These are phyloP conservation scores for Ulvella scutata DNA, from an alignment of 139 green algal species.

Conservation along the genomic window DNA sequence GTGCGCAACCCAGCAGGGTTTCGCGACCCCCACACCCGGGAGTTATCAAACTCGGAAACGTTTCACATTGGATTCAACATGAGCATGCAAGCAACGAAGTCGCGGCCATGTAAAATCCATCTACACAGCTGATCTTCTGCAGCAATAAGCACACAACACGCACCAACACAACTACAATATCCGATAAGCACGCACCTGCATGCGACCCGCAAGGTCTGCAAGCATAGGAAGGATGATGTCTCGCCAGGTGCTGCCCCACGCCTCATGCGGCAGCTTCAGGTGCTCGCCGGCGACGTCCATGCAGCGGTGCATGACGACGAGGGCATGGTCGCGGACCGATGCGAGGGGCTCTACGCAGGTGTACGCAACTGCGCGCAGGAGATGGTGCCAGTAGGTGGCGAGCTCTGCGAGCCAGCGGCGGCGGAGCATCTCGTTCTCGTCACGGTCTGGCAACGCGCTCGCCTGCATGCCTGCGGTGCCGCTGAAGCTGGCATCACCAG, in stretches of 20 bases:
- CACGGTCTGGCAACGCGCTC: background rate
- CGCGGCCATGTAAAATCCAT: too few relatives aligned
- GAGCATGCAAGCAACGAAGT: too few relatives aligned
- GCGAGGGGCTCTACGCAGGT: background rate
- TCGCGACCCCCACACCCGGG: too few relatives aligned
- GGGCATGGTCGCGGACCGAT: background rate
- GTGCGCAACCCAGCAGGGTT: too few relatives aligned
- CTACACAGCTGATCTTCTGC: too few relatives aligned
- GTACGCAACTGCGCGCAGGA: background rate
- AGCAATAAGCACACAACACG: too few relatives aligned
- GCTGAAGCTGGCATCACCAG: too few relatives aligned
- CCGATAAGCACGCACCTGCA: too few relatives aligned
- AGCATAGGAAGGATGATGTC: conserved; percentile 2
- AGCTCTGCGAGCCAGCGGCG: background rate
- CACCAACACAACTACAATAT: too few relatives aligned
- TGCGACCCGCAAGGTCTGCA: background rate
- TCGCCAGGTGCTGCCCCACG: background rate
- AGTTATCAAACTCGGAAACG: too few relatives aligned
- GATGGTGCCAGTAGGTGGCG: background rate
- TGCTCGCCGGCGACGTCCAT: background rate
- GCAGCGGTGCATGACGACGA: background rate
- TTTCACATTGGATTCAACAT: too few relatives aligned
- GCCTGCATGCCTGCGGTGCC: background rate
- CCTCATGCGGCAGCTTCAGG: background rate
- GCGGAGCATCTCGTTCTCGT: background rate